phyloP scores from a whole-genome alignment of 192 early-diverging fungal species.

The Gryganskiella cystojenkinii region DNA sequence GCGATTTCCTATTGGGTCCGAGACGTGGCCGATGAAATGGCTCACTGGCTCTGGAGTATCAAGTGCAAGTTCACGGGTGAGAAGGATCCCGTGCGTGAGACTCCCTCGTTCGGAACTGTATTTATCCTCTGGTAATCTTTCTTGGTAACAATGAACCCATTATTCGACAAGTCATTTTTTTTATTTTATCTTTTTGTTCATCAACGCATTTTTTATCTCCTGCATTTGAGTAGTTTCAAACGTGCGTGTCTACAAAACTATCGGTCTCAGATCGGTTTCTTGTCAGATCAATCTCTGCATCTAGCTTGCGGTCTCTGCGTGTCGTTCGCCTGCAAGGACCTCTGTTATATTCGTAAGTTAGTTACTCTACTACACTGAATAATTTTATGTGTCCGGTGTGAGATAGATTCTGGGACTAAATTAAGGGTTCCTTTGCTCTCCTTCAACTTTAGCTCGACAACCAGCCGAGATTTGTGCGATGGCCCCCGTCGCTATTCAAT shows the following conservation, averaged over 20 bases:
- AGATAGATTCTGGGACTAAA: too few relatives aligned
- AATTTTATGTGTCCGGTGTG: too few relatives aligned
- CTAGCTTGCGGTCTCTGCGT: slow-evolving; percentile 63
- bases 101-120: slow-evolving; percentile 50
- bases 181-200: neutral
- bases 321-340: slow-evolving; percentile 57
- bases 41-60: slow-evolving; percentile 45
- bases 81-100: slow-evolving; percentile 55
- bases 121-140: slow-evolving; percentile 48
- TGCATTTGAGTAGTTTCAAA: slow-evolving; percentile 52
- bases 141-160: neutral
- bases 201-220: slow-evolving; percentile 12
- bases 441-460: slow-evolving; percentile 18
- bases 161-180: neutral
- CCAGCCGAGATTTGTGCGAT: slow-evolving; percentile 54
- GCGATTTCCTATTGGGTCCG: slow-evolving; percentile 13
- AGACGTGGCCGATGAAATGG: slow-evolving; percentile 27
- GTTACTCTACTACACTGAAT: too few relatives aligned
- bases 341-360: slow-evolving; percentile 62
- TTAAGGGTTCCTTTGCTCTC: neutral
- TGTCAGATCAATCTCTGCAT: slow-evolving; percentile 65
- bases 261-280: slow-evolving; percentile 47
- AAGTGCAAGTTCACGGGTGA: slow-evolving; percentile 32
- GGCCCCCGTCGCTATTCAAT: slow-evolving; percentile 48
- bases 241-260: slow-evolving; percentile 61